Base-by-base conservation (phyloP, 1,284 basidiomycete species). In the Crucibulum parvulum region DNA sequence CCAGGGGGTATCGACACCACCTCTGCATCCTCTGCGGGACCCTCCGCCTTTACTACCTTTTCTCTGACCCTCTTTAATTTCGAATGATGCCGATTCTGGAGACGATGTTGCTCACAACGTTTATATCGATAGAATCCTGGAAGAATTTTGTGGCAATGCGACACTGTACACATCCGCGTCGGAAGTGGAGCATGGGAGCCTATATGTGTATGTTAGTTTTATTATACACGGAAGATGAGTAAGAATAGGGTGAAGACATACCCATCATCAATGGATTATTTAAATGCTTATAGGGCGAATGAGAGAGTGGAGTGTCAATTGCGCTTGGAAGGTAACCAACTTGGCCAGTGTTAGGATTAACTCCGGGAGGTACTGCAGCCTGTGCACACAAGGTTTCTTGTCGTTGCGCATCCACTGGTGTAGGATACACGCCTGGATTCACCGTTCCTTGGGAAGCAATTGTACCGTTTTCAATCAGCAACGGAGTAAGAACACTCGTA, bases 161-260 rank as follows among this genome's bases (percentile, higher is more conserved):
- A 85, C 18, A 87, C 84, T 3, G 83, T 85, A 63, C 84, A 86
- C 82, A 86, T 84, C 34, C 82, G 80, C 15, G 73, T 66, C 3
- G 81, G 75, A 16, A 75, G 70, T 6, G 68, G 56, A 4, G 65
- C 31, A 11, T 52, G 34, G 10, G 36, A 35, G 35, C 51, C 51
- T 50, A 60, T 16, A 57, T 48, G 47, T 13, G 35, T 8, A 36
- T 15, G 51, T 15, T 16, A 31, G 24, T 31, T 15, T 18, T 50
- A 50, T 15, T 10, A 1, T 43, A 4, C 39, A 43, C 39, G 39
- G 4, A 13, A 16, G 16, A 43, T 43, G 39, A 43, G 39, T 11
- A 43, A 43, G 39, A 4, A 11, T 43, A 11, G 39, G 39, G 24
- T 11, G 62, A 51, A 18, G 64, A 36, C 4, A 64, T 35, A 24